A percentile compares a stretch with the other conserved stretches of the same genome.
Conservation (phyloP, 1,284 basidiomycete genomes). For the Hemileia vastatrix region DNA sequence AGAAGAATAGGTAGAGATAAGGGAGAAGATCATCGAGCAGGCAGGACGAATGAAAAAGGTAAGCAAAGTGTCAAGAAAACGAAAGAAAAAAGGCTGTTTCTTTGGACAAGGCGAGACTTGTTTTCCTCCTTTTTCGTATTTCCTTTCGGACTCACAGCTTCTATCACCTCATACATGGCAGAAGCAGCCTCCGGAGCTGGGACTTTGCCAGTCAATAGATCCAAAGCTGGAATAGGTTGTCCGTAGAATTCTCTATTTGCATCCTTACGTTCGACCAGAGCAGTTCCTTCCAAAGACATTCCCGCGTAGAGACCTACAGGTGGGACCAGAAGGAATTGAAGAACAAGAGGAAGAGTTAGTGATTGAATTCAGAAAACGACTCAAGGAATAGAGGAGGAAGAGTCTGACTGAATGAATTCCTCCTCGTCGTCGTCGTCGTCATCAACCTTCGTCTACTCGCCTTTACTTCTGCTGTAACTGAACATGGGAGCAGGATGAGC, state of each 20-base stretch:
- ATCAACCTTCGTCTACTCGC: conserved; percentile 49
- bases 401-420: background rate
- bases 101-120: no score
- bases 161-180: conserved; percentile 86
- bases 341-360: conserved; percentile 5
- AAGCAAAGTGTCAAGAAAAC: background rate
- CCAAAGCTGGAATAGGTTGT: conserved; percentile 72
- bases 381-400: background rate
- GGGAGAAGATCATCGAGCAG: background rate
- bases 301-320: conserved; percentile 79
- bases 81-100: background rate
- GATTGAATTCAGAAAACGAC: background rate
- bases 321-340: conserved; percentile 22
- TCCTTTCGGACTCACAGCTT: conserved; percentile 46
- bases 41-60: background rate
- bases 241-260: conserved; percentile 72
- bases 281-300: conserved; percentile 85
- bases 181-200: conserved; percentile 94
- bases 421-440: background rate
- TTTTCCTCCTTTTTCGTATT: conserved; percentile 7
- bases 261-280: conserved; percentile 75
- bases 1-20: conserved; percentile 25
- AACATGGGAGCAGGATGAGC: conserved; percentile 94
- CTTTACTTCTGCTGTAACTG: conserved; percentile 91
- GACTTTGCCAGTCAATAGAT: conserved; percentile 82